A percentile compares a stretch with the other conserved stretches of the same genome.
Conservation (phyloP, 352 stramenopile genomes). For the Globisporangium viniferum region DNA sequence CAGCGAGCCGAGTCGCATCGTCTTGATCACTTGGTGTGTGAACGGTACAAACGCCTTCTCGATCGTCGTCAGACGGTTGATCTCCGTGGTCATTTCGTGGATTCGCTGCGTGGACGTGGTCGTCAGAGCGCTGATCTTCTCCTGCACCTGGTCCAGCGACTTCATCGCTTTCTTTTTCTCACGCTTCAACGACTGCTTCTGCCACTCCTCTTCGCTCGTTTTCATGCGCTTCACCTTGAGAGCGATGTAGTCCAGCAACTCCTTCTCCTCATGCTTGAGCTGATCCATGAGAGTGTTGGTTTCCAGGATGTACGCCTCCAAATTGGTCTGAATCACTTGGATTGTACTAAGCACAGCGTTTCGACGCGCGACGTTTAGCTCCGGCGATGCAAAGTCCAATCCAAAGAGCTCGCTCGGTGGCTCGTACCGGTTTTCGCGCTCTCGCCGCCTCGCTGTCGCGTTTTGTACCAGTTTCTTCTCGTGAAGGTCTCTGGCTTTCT, state of each 20-base stretch:
- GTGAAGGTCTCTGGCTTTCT: slow-evolving; percentile 32
- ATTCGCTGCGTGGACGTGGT: slow-evolving; percentile 51
- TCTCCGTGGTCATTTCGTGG: slow-evolving; percentile 61
- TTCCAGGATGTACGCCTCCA: slow-evolving; percentile 57
- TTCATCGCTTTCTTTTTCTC: slow-evolving; percentile 80
- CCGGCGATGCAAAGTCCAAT: slow-evolving; percentile 58
- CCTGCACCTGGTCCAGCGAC: slow-evolving; percentile 51
- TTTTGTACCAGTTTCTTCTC: slow-evolving; percentile 34
- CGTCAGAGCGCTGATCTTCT: slow-evolving; percentile 40
- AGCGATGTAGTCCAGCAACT: slow-evolving; percentile 71
- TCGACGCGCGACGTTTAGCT: slow-evolving; percentile 61
- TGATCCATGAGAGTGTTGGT: slow-evolving; percentile 63
- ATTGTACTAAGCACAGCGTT: slow-evolving; percentile 55
- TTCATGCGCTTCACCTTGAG: slow-evolving; percentile 80
- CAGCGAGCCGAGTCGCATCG: slow-evolving; percentile 36
- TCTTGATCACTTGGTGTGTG: slow-evolving; percentile 63
- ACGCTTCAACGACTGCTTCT: slow-evolving; percentile 77
- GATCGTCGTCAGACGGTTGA: slow-evolving; percentile 52
- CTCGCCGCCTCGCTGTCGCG: slow-evolving; percentile 22
- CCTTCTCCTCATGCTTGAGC: slow-evolving; percentile 53
- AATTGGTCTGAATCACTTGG: slow-evolving; percentile 42
- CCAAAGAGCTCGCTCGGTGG: slow-evolving; percentile 43
- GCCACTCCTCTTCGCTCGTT: slow-evolving; percentile 73
- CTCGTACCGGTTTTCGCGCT: slow-evolving; percentile 40
- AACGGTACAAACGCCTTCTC: slow-evolving; percentile 79